Conservation (phyloP, 768 basidiomycete species). For the Pholiota microspora region DNA sequence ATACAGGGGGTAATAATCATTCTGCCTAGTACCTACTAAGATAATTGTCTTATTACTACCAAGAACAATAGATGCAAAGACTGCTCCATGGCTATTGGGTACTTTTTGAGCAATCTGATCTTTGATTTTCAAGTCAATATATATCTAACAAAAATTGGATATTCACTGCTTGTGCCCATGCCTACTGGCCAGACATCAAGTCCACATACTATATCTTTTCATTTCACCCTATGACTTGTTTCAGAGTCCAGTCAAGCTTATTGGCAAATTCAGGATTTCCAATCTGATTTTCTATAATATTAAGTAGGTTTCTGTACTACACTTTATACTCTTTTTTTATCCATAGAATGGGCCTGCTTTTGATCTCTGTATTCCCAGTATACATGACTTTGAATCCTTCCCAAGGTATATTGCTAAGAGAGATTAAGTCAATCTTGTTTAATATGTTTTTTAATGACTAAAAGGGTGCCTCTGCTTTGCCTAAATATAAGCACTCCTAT, state of each 20-base stretch:
- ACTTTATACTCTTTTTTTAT: conserved; percentile 13
- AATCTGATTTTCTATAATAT: conserved; percentile 25
- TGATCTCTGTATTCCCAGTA: too few relatives aligned
- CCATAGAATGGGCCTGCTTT: neutral
- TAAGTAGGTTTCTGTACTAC: conserved; percentile 26
- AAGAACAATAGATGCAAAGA: conserved; percentile 24
- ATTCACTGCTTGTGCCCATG: conserved; percentile 27
- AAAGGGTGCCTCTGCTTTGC: too few relatives aligned
- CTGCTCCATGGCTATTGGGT: neutral
- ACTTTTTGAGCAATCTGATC: neutral
- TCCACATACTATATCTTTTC: conserved; percentile 24
- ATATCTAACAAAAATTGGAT: neutral
- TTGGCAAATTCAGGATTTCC: conserved; percentile 31
- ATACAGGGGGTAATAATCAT: conserved; percentile 30
- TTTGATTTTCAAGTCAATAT: neutral
- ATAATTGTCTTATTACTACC: conserved; percentile 32
- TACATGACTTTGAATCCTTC: neutral
- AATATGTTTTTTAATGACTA: too few relatives aligned
- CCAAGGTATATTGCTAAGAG: neutral
- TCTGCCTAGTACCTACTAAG: conserved; percentile 30
- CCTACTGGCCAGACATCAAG: conserved; percentile 40
- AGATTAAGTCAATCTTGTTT: neutral
- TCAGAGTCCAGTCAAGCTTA: conserved; percentile 28
- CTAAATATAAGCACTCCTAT: too few relatives aligned
- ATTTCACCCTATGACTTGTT: conserved; percentile 25